Conservation (phyloP, 2,329 filamentous ascomycete genomes). For the Nannizziopsis arthrosporioides region DNA sequence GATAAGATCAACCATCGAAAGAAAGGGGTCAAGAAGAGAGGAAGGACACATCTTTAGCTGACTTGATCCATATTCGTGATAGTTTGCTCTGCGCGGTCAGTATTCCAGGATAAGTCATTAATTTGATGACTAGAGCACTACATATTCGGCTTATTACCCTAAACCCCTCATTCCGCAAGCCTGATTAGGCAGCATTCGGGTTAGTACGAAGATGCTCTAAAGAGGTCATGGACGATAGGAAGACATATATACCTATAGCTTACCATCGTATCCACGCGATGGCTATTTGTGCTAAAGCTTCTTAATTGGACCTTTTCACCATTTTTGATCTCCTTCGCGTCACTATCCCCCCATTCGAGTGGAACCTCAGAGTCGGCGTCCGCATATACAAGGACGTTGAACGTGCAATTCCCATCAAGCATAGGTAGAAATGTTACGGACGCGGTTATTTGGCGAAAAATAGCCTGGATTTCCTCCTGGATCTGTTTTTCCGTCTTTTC, state of each 20-base stretch:
- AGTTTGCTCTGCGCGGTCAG: too few relatives aligned
- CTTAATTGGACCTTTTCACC: constrained; percentile 91
- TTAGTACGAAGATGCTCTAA: too few relatives aligned
- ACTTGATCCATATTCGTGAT: too few relatives aligned
- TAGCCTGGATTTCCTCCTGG: constrained; percentile 86
- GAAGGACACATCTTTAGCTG: too few relatives aligned
- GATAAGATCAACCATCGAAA: too few relatives aligned
- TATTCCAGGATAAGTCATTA: too few relatives aligned
- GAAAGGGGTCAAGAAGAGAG: too few relatives aligned
- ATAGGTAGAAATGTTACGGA: constrained; percentile 95
- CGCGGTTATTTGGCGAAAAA: constrained; percentile 96
- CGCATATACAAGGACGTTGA: constrained; percentile 96
- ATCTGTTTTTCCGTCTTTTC: constrained; percentile 92
- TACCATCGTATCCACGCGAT: constrained; percentile 87
- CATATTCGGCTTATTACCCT: too few relatives aligned
- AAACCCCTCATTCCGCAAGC: not conserved
- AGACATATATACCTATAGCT: constrained; percentile 55
- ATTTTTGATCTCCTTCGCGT: constrained; percentile 90
- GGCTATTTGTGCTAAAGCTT: constrained; percentile 90
- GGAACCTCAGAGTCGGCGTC: constrained; percentile 94
- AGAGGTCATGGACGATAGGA: too few relatives aligned
- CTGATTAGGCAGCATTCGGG: not conserved
- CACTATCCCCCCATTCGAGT: constrained; percentile 96
- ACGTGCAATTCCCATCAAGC: constrained; percentile 87
- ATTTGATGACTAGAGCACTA: too few relatives aligned